Evolutionary conservation across 345 rosid species (phyloP), one percentile per base, ranked within the genome.

Genomic region (Heritiera fomes): DNA sequence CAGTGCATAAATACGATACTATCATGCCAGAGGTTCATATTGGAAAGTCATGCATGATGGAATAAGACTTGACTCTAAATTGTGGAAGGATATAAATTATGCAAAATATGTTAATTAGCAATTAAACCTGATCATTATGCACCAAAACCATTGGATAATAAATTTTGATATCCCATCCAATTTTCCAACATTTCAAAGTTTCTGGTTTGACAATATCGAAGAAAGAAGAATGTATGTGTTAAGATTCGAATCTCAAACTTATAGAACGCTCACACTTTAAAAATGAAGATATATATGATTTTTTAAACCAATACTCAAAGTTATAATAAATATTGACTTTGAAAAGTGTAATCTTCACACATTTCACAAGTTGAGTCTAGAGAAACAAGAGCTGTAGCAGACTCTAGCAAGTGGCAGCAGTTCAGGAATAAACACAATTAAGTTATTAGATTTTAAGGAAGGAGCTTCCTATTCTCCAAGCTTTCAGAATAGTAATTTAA

Each of bases 31-130:
- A 55, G 59, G 38, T 61, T 11, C 6, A 40, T 23, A 61, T 34
- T 65, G 70, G 70, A 17, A 65, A 41, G n/a, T 7, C 69, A 34
- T 64, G 46, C 69, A 34, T 64, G 46, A 64, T 64, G n/a, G n/a
- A 32, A 32, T 34, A 34, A 34, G 17, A 63, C 45, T 63, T 32
- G 68, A 45, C 68, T 1, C 7, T 34, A 34, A 34, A 23, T 23
- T 23, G 28, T 23, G 38, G 43, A 41, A 41, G 43, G 43, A 4
- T 41, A 41, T 3, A 41, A 41, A 45, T 3, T 69, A 8, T 69
- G n/a, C 2, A 18, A 17, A 7, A 18, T 1, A 56, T 56, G 28
- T 41, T 49, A 23, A 23, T 23, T 23, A 65, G 49, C 70, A 64
- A 64, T 38, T 38, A 38, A 38, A 38, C 41, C 5, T 15, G 20